Percentiles rank a stretch among this genome's conserved stretches.
Conservation (phyloP, 2,329 filamentous ascomycete genomes). For the Orbilia quercus region DNA sequence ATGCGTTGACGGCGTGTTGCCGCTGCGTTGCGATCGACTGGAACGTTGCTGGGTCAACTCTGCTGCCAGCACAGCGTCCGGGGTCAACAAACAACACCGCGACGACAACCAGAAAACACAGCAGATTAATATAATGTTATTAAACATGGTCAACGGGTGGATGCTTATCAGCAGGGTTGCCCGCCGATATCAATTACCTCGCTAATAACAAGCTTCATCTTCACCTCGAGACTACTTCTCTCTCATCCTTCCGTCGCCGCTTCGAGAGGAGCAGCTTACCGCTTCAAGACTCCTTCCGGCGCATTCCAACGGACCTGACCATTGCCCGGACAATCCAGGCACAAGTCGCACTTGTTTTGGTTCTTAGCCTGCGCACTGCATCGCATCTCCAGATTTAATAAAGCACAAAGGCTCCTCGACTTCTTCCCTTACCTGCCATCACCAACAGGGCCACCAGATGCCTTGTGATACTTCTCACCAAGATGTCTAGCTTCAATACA, state of each 20-base stretch:
- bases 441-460: slow-evolving; percentile 37
- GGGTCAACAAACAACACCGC: slow-evolving; percentile 54
- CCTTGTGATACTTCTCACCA: slow-evolving; percentile 31
- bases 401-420: slow-evolving; percentile 9
- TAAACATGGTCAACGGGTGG: no score
- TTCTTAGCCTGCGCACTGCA: no score
- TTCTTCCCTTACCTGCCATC: slow-evolving; percentile 12
- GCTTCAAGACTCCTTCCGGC: slow-evolving; percentile 15
- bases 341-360: slow-evolving; percentile 40
- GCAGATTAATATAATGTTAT: not conserved
- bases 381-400: slow-evolving; percentile 11
- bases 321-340: slow-evolving; percentile 46
- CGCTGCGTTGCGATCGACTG: not conserved
- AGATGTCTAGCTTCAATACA: slow-evolving; percentile 53
- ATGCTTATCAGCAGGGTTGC: slow-evolving; percentile 27
- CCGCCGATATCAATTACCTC: not conserved
- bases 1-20: slow-evolving; percentile 18
- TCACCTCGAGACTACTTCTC: slow-evolving; percentile 10
- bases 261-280: slow-evolving; percentile 5
- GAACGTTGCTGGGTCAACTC: slow-evolving; percentile 52
- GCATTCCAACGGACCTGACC: slow-evolving; percentile 24
- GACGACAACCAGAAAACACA: slow-evolving; percentile 21
- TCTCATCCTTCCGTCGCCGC: slow-evolving; percentile 14
- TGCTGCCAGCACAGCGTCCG: slow-evolving; percentile 25
- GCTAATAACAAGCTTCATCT: not conserved